Conservation (phyloP, 2,329 filamentous ascomycete genomes). For the Phymatotrichopsis omnivora region DNA sequence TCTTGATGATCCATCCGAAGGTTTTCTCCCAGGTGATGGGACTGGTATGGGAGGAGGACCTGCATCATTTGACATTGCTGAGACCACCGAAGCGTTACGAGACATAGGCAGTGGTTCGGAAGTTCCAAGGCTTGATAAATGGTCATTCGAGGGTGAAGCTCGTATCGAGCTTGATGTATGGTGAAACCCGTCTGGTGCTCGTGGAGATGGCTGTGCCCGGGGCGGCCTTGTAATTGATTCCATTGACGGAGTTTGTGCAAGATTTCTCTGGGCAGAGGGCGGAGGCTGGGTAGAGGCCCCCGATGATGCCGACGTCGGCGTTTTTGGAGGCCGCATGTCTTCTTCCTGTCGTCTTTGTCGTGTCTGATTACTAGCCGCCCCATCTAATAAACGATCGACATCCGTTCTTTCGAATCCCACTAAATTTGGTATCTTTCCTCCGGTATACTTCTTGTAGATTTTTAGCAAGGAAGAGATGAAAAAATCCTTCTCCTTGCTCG, state of each 20-base stretch:
- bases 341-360: slow-evolving; percentile 18
- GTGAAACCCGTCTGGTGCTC: slow-evolving; percentile 18
- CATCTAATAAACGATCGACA: slow-evolving; percentile 58
- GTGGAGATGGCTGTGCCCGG: slow-evolving; percentile 11
- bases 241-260: slow-evolving; percentile 21
- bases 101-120: slow-evolving; percentile 15
- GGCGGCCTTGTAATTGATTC: slow-evolving; percentile 20
- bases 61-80: slow-evolving; percentile 15
- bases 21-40: slow-evolving; percentile 18
- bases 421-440: slow-evolving; percentile 68
- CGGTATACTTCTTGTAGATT: slow-evolving; percentile 93
- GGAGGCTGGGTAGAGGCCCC: slow-evolving; percentile 8
- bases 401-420: slow-evolving; percentile 74
- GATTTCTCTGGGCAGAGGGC: slow-evolving; percentile 14
- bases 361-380: slow-evolving; percentile 20
- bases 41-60: slow-evolving; percentile 22
- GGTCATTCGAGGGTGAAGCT: slow-evolving; percentile 21
- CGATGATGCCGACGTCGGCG: slow-evolving; percentile 15
- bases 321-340: slow-evolving; percentile 14
- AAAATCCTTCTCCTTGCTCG: slow-evolving; percentile 94
- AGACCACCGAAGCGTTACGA: slow-evolving; percentile 15
- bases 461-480: slow-evolving; percentile 95
- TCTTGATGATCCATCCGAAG: slow-evolving; percentile 25
- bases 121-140: slow-evolving; percentile 19
- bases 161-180: slow-evolving; percentile 11